phyloP scores from a whole-genome alignment of 768 basidiomycete species.

The Cyclocybe cylindracea region DNA sequence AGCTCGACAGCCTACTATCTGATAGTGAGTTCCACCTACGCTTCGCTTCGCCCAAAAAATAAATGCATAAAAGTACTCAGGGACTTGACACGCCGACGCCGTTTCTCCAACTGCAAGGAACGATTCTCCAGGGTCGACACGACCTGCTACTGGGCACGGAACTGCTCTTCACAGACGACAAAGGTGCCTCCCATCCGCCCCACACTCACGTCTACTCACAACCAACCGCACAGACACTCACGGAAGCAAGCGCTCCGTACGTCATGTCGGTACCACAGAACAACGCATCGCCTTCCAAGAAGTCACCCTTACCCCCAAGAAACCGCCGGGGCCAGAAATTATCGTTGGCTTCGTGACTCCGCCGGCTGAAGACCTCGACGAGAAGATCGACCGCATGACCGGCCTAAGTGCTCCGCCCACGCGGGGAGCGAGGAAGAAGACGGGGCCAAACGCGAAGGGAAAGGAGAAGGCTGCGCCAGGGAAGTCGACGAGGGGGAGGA shows the following conservation, averaged over 20 bases:
- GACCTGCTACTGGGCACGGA: conserved; percentile 74
- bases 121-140: conserved; percentile 70
- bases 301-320: conserved; percentile 56
- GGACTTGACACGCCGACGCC: conserved; percentile 77
- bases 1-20: conserved; percentile 69
- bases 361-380: background rate
- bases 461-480: conserved; percentile 3
- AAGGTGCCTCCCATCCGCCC: conserved; percentile 32
- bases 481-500: background rate
- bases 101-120: conserved; percentile 75
- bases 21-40: conserved; percentile 45
- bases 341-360: conserved; percentile 6
- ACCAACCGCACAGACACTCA: conserved; percentile 33
- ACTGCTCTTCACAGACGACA: conserved; percentile 70
- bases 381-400: conserved; percentile 25
- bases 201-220: background rate
- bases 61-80: conserved; percentile 32
- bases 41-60: too few species aligned
- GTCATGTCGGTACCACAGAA: conserved; percentile 59
- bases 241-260: conserved; percentile 50
- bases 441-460: conserved; percentile 8
- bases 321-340: background rate
- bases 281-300: conserved; percentile 75
- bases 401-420: conserved; percentile 20
- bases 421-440: conserved; percentile 15